Evolutionary conservation across 2,329 filamentous ascomycete genomes (phyloP).

Genomic region (Boeremia lycopersici): DNA sequence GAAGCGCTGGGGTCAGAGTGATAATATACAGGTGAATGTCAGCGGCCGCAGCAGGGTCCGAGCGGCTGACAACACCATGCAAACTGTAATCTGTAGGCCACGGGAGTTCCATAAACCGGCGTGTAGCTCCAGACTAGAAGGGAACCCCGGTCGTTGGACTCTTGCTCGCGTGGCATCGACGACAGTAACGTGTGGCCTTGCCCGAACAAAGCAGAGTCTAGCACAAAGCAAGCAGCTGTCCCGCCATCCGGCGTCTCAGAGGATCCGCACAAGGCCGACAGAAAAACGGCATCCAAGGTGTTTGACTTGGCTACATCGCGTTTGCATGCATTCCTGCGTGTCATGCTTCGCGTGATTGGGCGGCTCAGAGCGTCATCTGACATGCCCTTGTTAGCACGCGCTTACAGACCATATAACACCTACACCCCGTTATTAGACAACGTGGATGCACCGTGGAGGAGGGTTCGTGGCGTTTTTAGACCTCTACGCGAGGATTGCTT

Average conservation of each 20-base stretch:
- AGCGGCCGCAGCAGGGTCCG: slow-evolving; percentile 12
- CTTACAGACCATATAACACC: slow-evolving; percentile 4
- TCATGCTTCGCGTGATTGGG: slow-evolving; percentile 17
- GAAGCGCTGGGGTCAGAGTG: slow-evolving; percentile 18
- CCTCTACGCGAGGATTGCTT: background rate
- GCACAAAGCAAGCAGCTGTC: background rate
- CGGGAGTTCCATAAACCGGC: background rate
- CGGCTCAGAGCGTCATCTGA: slow-evolving; percentile 16
- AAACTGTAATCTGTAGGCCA: background rate
- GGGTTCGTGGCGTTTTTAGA: slow-evolving; percentile 6
- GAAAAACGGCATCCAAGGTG: background rate
- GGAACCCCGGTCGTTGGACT: slow-evolving; percentile 2
- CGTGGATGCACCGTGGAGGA: background rate
- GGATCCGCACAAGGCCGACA: slow-evolving; percentile 7
- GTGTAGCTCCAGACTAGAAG: slow-evolving; percentile 1
- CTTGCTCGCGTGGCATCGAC: slow-evolving; percentile 12
- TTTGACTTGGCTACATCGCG: slow-evolving; percentile 6
- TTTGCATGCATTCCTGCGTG: slow-evolving; percentile 10
- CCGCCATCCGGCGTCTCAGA: background rate
- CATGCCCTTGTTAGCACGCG: slow-evolving; percentile 7
- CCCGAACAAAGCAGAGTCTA: background rate
- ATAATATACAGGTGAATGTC: slow-evolving; percentile 31
- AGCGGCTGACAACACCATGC: slow-evolving; percentile 9
- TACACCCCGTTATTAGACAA: slow-evolving; percentile 4
- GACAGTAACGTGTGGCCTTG: slow-evolving; percentile 1